Conservation (phyloP, 345 rosid genomes). For the Sisymbrium altissimum region DNA sequence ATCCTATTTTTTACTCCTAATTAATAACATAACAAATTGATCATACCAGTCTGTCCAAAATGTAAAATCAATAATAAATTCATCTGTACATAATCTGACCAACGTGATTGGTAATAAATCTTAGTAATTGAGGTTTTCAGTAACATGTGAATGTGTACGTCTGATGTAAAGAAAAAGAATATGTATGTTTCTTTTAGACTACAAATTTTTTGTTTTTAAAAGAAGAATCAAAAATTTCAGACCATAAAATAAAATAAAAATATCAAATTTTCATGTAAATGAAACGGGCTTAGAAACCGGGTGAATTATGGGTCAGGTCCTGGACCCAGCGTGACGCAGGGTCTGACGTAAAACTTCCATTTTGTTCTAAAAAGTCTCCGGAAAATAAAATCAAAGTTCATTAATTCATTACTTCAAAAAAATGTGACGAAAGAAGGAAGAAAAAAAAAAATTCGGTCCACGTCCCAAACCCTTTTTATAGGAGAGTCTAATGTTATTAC, state of each 20-base stretch:
- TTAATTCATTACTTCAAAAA: neutral
- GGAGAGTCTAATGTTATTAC: slow-evolving; percentile 57
- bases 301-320: neutral
- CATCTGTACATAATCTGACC: too few species aligned
- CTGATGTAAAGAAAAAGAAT: too few species aligned
- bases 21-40: too few species aligned
- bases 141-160: neutral
- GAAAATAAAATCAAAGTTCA: slow-evolving; percentile 5
- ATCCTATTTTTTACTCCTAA: too few species aligned
- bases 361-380: neutral
- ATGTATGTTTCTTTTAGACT: too few species aligned
- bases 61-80: too few species aligned
- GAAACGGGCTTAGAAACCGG: neutral
- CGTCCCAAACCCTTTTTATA: slow-evolving; percentile 78
- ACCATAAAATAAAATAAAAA: neutral
- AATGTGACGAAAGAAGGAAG: neutral
- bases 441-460: slow-evolving; percentile 33
- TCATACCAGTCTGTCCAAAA: too few species aligned
- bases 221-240: neutral
- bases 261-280: neutral
- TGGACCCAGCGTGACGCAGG: slow-evolving; percentile 49
- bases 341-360: slow-evolving; percentile 42
- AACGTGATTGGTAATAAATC: neutral
- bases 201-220: too few species aligned
- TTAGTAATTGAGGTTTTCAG: neutral